phyloP scores from a whole-genome alignment of 257 asterid genomes.

The Solanum lignicaule region DNA sequence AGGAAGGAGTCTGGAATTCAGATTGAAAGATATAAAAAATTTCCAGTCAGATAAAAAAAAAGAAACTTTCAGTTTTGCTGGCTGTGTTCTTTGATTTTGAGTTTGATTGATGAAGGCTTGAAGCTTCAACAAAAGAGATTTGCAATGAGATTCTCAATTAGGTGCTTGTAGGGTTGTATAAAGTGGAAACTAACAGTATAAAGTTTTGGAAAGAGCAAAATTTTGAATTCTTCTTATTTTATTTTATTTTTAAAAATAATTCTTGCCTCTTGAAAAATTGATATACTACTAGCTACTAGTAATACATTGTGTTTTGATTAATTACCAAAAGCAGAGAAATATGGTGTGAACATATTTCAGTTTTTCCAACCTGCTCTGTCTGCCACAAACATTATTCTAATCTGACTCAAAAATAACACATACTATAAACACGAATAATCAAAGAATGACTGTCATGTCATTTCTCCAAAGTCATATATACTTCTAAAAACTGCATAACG shows the following conservation, averaged over 20 bases:
- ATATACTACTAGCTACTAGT: background rate
- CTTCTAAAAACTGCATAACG: background rate
- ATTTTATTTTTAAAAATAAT: background rate
- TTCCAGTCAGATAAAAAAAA: background rate
- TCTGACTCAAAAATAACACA: background rate
- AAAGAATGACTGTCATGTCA: background rate
- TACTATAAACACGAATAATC: background rate
- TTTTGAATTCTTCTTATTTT: background rate
- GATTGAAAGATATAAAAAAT: conserved; percentile 24
- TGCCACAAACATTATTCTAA: background rate
- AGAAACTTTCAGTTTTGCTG: background rate
- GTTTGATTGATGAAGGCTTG: conserved; percentile 4
- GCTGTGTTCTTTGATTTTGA: conserved; percentile 7
- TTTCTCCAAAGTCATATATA: background rate
- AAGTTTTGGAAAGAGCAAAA: conserved; percentile 20
- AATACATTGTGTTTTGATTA: background rate
- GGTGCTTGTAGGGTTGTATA: conserved; percentile 38
- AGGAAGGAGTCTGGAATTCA: conserved; percentile 15
- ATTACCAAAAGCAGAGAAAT: background rate
- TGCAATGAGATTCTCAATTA: conserved; percentile 16
- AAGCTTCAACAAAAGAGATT: conserved; percentile 1
- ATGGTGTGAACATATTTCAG: background rate
- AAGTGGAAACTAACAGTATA: conserved; percentile 40
- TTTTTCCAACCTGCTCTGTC: background rate
- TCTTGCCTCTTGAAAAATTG: background rate